A percentile compares a stretch with the other conserved stretches of the same genome.
phyloP scores from a whole-genome alignment of 2,329 filamentous ascomycete genomes.

The Aspergillus sp. region DNA sequence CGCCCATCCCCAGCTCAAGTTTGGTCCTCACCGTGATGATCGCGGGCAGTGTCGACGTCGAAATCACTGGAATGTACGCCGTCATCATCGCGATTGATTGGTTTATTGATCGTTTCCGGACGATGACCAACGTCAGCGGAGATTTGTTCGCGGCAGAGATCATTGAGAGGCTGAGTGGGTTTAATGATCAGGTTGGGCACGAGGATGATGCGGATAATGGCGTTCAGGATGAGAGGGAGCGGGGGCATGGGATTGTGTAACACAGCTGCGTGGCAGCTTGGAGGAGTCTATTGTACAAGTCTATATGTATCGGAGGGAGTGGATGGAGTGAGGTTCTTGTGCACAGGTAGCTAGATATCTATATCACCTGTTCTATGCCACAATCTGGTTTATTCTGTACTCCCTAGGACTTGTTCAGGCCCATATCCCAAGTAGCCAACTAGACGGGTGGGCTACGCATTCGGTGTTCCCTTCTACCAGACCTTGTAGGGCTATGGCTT shows the following conservation, averaged over 20 bases:
- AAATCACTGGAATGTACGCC: constrained; percentile 14
- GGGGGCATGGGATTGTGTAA: neutral
- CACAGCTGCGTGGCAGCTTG: neutral
- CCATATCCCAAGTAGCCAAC: too few species aligned
- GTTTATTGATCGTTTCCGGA: constrained; percentile 15
- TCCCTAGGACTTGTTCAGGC: too few species aligned
- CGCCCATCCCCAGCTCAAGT: constrained; percentile 13
- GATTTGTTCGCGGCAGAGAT: constrained; percentile 9
- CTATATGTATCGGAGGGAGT: too few species aligned
- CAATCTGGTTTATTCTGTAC: too few species aligned
- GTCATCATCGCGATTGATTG: constrained; percentile 15
- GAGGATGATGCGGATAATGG: neutral
- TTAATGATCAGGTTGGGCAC: neutral
- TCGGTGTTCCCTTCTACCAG: too few species aligned
- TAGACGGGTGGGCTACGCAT: too few species aligned
- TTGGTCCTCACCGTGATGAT: constrained; percentile 16
- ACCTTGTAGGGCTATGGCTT: too few species aligned
- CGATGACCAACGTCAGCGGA: constrained; percentile 10
- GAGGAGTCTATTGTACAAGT: too few species aligned
- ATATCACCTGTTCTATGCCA: too few species aligned
- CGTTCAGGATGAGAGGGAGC: neutral
- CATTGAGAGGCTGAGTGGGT: constrained; percentile 9
- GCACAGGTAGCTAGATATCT: too few species aligned
- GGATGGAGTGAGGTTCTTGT: too few species aligned
- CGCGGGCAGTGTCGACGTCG: constrained; percentile 12